phyloP scores from a whole-genome alignment of 179 eudicot genomes.

The Gypsophila paniculata region DNA sequence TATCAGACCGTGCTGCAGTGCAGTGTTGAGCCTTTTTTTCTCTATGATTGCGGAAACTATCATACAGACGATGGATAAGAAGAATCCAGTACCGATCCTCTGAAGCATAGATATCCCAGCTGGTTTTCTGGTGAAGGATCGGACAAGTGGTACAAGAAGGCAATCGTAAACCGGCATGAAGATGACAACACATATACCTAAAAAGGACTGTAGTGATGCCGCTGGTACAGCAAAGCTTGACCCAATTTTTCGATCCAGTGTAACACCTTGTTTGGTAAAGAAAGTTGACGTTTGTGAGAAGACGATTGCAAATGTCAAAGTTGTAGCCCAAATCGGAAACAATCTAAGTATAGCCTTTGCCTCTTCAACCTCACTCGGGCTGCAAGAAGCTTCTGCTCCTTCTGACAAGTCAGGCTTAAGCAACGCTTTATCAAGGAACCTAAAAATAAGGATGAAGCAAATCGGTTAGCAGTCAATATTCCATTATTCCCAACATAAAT shows the following conservation, averaged over 20 bases:
- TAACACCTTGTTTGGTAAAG: conserved; percentile 56
- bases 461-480: too few relatives aligned
- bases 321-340: conserved; percentile 51
- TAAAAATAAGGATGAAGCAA: conserved; percentile 10
- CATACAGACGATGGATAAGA: conserved; percentile 37
- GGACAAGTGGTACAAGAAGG: conserved; percentile 38
- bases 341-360: conserved; percentile 47
- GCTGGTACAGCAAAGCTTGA: conserved; percentile 40
- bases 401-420: conserved; percentile 28
- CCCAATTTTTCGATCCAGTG: conserved; percentile 45
- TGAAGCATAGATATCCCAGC: conserved; percentile 55
- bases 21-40: conserved; percentile 35
- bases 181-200: conserved; percentile 30
- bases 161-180: conserved; percentile 53
- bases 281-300: conserved; percentile 46
- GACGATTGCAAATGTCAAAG: conserved; percentile 40
- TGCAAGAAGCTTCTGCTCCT: conserved; percentile 27
- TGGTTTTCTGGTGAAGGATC: conserved; percentile 41
- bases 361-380: conserved; percentile 38
- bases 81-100: conserved; percentile 43
- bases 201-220: conserved; percentile 47
- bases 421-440: conserved; percentile 54
- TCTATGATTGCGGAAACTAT: conserved; percentile 47
- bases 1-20: conserved; percentile 38
- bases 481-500: too few relatives aligned